A percentile compares a stretch with the other conserved stretches of the same genome.
These are phyloP conservation scores for Vigna unguiculata DNA, from an alignment of 306 rosid species.

Conservation along the genomic window DNA sequence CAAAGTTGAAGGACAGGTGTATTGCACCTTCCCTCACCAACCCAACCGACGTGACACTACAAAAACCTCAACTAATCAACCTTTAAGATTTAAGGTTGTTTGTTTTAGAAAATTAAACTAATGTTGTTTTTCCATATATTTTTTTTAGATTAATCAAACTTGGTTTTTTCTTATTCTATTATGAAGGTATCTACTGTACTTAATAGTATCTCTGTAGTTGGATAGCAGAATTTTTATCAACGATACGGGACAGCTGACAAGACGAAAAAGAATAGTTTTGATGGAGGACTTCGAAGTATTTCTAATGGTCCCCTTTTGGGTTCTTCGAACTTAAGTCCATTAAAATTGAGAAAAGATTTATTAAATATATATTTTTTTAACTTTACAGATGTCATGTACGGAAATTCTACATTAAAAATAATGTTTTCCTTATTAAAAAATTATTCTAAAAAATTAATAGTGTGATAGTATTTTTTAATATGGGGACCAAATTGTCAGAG, in stretches of 20 bases:
- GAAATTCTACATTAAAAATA: no score
- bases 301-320: no score
- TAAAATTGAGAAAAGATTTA: no score
- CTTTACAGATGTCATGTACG: no score
- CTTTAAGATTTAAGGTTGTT: slow-evolving; percentile 5
- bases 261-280: not conserved
- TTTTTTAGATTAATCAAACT: slow-evolving; percentile 10
- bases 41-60: not conserved
- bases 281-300: no score
- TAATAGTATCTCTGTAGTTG: not conserved
- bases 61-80: not conserved
- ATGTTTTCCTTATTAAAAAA: no score
- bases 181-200: no score
- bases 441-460: no score
- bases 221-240: slow-evolving; percentile 25
- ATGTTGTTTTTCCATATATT: not conserved
- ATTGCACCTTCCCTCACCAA: not conserved
- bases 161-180: not conserved
- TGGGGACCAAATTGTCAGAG: no score
- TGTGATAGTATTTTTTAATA: no score
- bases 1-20: not conserved
- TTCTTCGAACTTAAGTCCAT: no score
- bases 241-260: slow-evolving; percentile 1
- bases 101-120: slow-evolving; percentile 7
- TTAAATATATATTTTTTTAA: no score